phyloP scores from a whole-genome alignment of 176 grass and related monocot species.

The Aegilops umbellulata region DNA sequence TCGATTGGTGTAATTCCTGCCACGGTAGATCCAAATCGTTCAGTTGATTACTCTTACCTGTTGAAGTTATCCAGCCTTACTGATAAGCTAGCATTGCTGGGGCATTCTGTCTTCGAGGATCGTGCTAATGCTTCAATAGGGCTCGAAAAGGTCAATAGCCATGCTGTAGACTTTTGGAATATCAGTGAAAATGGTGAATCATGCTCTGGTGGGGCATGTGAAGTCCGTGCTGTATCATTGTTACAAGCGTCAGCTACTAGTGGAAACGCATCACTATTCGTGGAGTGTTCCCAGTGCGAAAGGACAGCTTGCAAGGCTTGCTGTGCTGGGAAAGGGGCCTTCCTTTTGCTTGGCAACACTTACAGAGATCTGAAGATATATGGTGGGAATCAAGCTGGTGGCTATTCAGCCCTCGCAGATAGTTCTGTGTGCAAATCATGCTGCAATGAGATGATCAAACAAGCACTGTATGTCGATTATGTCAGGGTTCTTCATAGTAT shows the following conservation, averaged over 20 bases:
- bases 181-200: constrained; percentile 72
- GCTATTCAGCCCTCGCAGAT: constrained; percentile 65
- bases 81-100: constrained; percentile 77
- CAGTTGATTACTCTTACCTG: constrained; percentile 79
- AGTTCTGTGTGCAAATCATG: constrained; percentile 87
- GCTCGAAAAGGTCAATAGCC: constrained; percentile 45
- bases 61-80: constrained; percentile 69
- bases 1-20: constrained; percentile 92
- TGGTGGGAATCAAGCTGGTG: constrained; percentile 61
- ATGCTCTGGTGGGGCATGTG: constrained; percentile 70
- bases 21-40: constrained; percentile 82
- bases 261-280: constrained; percentile 39
- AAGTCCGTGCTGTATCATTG: constrained; percentile 54
- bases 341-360: constrained; percentile 71
- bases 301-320: constrained; percentile 83
- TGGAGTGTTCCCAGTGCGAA: constrained; percentile 75
- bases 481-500: constrained; percentile 76
- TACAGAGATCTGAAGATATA: constrained; percentile 84
- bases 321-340: constrained; percentile 93
- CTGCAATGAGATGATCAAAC: constrained; percentile 68
- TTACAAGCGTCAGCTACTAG: constrained; percentile 40
- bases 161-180: constrained; percentile 89
- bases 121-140: constrained; percentile 77
- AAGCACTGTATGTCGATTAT: constrained; percentile 87
- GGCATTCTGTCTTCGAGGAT: constrained; percentile 85